Percentiles rank a stretch among this genome's conserved stretches.
phyloP scores from a whole-genome alignment of 352 stramenopile species.

The Nothophytophthora sp. region DNA sequence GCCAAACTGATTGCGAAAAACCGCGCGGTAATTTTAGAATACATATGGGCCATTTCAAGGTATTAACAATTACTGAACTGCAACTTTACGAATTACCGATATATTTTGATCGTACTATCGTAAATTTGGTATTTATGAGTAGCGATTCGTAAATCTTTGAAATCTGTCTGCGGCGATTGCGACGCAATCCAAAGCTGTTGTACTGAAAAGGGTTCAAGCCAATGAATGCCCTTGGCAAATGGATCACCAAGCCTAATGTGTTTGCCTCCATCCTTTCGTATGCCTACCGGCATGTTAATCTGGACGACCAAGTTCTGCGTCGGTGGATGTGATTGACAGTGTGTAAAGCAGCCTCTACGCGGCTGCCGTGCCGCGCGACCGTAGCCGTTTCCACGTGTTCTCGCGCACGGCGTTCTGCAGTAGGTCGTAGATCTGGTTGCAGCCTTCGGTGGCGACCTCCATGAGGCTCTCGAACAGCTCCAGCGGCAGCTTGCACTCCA shows the following conservation, averaged over 20 bases:
- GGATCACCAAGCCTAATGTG: no score
- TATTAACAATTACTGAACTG: no score
- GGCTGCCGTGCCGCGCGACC: constrained; percentile 42
- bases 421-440: constrained; percentile 85
- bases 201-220: background rate
- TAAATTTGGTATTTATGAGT: no score
- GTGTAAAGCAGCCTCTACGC: constrained; percentile 29
- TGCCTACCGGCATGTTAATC: no score
- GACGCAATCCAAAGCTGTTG: no score
- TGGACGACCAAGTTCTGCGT: no score
- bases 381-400: constrained; percentile 81
- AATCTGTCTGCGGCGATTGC: no score
- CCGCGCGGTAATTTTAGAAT: background rate
- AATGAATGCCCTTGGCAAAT: background rate
- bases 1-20: no score
- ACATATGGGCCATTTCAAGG: constrained; percentile 1
- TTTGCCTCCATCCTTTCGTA: no score
- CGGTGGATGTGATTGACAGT: background rate
- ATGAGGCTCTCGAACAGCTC: constrained; percentile 90
- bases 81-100: no score
- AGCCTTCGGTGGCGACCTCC: constrained; percentile 74
- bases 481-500: constrained; percentile 90
- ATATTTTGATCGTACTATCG: no score
- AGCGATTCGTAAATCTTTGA: no score
- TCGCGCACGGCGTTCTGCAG: constrained; percentile 86